phyloP scores from a whole-genome alignment of 345 rosid species.

The Geranium rotundifolium region DNA sequence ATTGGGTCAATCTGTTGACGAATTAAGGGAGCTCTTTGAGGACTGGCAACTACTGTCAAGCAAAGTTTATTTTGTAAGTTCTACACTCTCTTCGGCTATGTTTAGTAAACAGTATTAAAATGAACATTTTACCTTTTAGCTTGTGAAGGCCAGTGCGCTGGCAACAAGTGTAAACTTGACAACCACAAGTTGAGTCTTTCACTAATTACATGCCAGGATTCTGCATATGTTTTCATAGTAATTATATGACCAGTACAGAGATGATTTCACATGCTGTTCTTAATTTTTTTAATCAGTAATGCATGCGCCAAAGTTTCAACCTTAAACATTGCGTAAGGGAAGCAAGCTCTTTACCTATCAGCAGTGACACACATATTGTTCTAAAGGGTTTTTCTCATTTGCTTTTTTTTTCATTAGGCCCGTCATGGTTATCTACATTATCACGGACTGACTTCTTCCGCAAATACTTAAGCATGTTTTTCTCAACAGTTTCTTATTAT shows the following conservation, averaged over 20 bases:
- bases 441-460: no score
- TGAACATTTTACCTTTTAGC: neutral
- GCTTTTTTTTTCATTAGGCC: no score
- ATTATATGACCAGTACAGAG: neutral
- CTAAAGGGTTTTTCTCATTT: no score
- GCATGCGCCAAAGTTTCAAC: no score
- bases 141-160: neutral
- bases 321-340: no score
- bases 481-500: neutral
- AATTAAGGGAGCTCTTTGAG: conserved; percentile 50
- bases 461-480: neutral
- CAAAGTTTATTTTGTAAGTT: conserved; percentile 78
- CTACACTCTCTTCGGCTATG: neutral
- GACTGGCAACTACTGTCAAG: conserved; percentile 68
- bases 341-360: no score
- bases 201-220: neutral
- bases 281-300: no score
- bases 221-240: neutral
- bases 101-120: neutral
- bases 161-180: neutral
- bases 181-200: neutral
- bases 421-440: no score
- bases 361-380: no score
- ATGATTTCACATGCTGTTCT: neutral
- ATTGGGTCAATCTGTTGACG: conserved; percentile 53